Conservation (phyloP, 805 yeast species). For the Teunomyces lycoperdinae region DNA sequence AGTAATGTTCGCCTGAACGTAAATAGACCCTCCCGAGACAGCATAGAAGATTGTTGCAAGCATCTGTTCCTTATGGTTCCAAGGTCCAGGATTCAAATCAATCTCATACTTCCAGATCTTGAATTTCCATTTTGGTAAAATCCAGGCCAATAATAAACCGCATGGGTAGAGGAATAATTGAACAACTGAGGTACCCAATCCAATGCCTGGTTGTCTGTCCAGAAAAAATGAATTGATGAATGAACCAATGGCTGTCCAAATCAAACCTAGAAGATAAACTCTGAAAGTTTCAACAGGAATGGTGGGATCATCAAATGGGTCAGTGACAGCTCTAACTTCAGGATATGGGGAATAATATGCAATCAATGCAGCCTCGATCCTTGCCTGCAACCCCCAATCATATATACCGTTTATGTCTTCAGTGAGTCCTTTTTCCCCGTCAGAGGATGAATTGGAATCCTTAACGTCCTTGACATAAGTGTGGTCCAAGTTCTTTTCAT, state of each 20-base stretch:
- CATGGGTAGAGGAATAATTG: slow-evolving; percentile 47
- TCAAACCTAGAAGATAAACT: slow-evolving; percentile 50
- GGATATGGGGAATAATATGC: slow-evolving; percentile 42
- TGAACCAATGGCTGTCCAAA: slow-evolving; percentile 55
- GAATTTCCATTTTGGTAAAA: slow-evolving; percentile 33
- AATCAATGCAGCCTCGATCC: slow-evolving; percentile 38
- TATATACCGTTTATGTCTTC: slow-evolving; percentile 3
- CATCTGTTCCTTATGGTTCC: slow-evolving; percentile 65
- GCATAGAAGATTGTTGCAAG: slow-evolving; percentile 48
- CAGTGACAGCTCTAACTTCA: slow-evolving; percentile 38
- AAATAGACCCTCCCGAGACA: slow-evolving; percentile 28
- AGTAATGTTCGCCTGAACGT: slow-evolving; percentile 17
- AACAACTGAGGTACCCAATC: slow-evolving; percentile 40
- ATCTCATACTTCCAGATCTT: slow-evolving; percentile 9
- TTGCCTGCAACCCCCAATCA: slow-evolving; percentile 36
- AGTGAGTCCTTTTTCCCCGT: neutral
- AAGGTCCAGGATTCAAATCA: slow-evolving; percentile 58
- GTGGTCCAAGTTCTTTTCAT: neutral
- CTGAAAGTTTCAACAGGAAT: slow-evolving; percentile 40
- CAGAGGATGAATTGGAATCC: neutral
- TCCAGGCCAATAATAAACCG: slow-evolving; percentile 32
- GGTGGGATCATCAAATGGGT: slow-evolving; percentile 35
- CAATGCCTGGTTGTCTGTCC: slow-evolving; percentile 51
- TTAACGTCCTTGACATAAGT: neutral
- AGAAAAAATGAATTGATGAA: slow-evolving; percentile 55